These are phyloP conservation scores for Drosera capensis DNA, from an alignment of 148 eudicot genomes.

Conservation along the genomic window DNA sequence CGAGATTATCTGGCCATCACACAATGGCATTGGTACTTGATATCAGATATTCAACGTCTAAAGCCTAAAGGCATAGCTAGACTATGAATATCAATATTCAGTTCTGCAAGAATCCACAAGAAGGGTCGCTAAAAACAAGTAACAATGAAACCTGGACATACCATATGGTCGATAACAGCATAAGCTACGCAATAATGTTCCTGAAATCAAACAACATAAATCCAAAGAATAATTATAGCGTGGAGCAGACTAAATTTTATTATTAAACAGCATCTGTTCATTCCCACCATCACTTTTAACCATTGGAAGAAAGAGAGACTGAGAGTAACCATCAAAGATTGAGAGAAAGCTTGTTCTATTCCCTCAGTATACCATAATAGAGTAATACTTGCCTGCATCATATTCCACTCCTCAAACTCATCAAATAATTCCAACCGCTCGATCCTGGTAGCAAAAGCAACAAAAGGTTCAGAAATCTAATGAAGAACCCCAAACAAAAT, in stretches of 20 bases:
- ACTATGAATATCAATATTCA: background rate
- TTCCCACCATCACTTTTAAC: no score
- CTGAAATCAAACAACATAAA: conserved; percentile 21
- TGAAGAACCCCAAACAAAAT: conserved; percentile 3
- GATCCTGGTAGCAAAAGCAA: conserved; percentile 39
- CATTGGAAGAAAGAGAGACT: background rate
- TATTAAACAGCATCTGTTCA: background rate
- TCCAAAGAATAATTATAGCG: background rate
- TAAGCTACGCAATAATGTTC: conserved; percentile 86
- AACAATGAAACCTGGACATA: conserved; percentile 19
- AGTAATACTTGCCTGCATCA: conserved; percentile 67
- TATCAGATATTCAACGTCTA: no score
- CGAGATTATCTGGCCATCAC: no score
- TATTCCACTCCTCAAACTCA: conserved; percentile 91
- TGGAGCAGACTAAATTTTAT: background rate
- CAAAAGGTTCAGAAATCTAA: background rate
- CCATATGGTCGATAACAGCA: conserved; percentile 68
- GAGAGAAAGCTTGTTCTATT: background rate
- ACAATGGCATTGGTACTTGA: no score
- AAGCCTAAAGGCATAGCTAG: no score
- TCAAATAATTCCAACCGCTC: conserved; percentile 91
- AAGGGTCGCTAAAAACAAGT: background rate
- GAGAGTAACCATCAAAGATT: background rate
- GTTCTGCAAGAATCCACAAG: background rate
- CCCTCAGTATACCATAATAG: conserved; percentile 1